phyloP scores from a whole-genome alignment of 1,139 yeast genomes.

The Candida tropicalis region DNA sequence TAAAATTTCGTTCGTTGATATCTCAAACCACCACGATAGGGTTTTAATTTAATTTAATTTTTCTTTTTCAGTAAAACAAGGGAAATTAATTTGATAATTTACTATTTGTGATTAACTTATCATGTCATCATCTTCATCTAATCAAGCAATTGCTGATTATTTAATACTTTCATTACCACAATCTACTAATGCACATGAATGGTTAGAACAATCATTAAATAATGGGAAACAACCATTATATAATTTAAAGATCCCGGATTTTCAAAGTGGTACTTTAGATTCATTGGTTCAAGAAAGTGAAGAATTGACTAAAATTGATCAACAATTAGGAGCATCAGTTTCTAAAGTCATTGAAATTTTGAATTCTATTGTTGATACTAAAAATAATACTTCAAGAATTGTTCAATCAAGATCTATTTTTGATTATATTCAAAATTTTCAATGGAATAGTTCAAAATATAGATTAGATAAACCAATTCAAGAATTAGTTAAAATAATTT shows the following conservation, averaged over 20 bases:
- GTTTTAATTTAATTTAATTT: too few species aligned
- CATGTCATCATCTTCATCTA: slow-evolving; percentile 6
- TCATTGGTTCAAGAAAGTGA: slow-evolving; percentile 89
- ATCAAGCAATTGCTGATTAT: slow-evolving; percentile 38
- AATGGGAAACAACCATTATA: slow-evolving; percentile 45
- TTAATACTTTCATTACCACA: slow-evolving; percentile 56
- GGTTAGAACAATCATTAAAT: slow-evolving; percentile 47
- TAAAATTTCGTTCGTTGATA: background rate
- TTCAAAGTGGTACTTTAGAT: slow-evolving; percentile 94
- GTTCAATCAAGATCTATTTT: slow-evolving; percentile 53
- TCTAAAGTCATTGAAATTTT: slow-evolving; percentile 77
- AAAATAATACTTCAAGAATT: slow-evolving; percentile 23
- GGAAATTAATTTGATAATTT: too few species aligned
- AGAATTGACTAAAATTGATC: slow-evolving; percentile 79
- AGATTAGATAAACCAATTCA: slow-evolving; percentile 82
- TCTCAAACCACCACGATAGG: background rate
- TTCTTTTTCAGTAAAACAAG: too few species aligned
- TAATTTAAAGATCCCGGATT: slow-evolving; percentile 72
- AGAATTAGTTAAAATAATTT: slow-evolving; percentile 68
- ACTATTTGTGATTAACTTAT: too few species aligned
- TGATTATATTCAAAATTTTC: slow-evolving; percentile 70
- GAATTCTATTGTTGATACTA: slow-evolving; percentile 47
- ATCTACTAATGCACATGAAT: slow-evolving; percentile 44
- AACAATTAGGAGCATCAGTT: slow-evolving; percentile 68
- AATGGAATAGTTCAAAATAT: slow-evolving; percentile 87